Percentiles rank a stretch among this genome's conserved stretches.
These are phyloP conservation scores for Daldinia childiae DNA, from an alignment of 495 filamentous ascomycete genomes.

Conservation along the genomic window DNA sequence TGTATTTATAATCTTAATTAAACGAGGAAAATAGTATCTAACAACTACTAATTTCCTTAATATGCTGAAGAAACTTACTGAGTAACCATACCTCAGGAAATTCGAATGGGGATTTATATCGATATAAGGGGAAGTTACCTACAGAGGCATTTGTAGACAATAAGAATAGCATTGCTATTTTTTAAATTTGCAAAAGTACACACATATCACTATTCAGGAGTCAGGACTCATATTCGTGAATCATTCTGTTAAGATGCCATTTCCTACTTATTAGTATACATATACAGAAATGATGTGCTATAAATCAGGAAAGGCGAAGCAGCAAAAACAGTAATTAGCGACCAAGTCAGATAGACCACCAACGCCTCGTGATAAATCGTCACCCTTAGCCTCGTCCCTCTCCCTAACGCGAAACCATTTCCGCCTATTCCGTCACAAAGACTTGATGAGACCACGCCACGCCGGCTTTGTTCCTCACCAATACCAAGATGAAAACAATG, in stretches of 20 bases:
- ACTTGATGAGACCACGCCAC: neutral
- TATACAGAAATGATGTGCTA: slow-evolving; percentile 2
- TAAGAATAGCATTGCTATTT: no score
- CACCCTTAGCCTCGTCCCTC: slow-evolving; percentile 1
- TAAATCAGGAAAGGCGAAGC: slow-evolving; percentile 15
- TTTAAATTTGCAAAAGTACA: neutral
- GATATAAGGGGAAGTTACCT: no score
- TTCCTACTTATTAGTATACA: slow-evolving; percentile 18
- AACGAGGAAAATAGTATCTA: no score
- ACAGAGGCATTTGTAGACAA: no score
- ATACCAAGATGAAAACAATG: neutral
- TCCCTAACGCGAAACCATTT: neutral
- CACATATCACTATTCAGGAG: neutral
- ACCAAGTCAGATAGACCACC: slow-evolving; percentile 9
- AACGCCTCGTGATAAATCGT: slow-evolving; percentile 32
- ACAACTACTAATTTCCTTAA: no score
- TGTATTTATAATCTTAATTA: no score
- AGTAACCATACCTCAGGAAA: no score
- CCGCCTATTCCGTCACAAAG: slow-evolving; percentile 2
- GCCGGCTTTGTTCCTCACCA: neutral
- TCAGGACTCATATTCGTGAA: neutral
- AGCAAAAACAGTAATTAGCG: neutral
- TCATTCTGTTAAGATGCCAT: neutral
- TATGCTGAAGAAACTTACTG: no score
- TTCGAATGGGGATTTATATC: no score